phyloP scores from a whole-genome alignment of 176 grass and related monocot species.

The Carex littledalei region DNA sequence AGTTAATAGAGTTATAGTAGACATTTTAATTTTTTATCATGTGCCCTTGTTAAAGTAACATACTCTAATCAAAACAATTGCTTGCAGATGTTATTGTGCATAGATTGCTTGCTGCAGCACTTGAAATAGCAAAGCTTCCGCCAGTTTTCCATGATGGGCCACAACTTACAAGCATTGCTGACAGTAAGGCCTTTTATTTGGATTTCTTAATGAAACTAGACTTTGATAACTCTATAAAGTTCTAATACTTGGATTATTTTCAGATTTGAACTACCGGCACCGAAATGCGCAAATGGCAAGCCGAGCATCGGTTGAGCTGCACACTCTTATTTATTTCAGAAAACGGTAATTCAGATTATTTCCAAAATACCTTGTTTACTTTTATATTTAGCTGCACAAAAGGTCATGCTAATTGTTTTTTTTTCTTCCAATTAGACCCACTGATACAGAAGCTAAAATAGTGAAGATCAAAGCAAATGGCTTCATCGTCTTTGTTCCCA shows the following conservation, averaged over 20 bases:
- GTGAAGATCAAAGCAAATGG: constrained; percentile 97
- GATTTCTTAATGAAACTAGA: neutral
- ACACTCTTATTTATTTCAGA: constrained; percentile 94
- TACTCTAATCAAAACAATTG: constrained; percentile 23
- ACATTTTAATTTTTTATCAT: neutral
- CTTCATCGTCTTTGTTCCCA: constrained; percentile 96
- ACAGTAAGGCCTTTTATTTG: constrained; percentile 55
- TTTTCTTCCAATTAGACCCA: constrained; percentile 52
- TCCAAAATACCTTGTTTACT: neutral
- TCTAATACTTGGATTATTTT: constrained; percentile 28
- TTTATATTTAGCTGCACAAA: constrained; percentile 11
- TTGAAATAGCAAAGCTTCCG: constrained; percentile 88
- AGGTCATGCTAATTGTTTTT: neutral
- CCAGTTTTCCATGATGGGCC: constrained; percentile 83
- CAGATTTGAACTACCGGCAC: constrained; percentile 90
- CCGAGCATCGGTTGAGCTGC: constrained; percentile 89
- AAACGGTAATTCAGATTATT: constrained; percentile 58
- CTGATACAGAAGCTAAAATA: constrained; percentile 87
- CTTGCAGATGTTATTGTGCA: constrained; percentile 94
- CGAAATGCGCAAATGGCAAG: constrained; percentile 99
- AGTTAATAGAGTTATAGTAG: neutral
- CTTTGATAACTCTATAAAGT: constrained; percentile 7
- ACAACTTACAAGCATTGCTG: constrained; percentile 77
- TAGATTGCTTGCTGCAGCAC: constrained; percentile 87
- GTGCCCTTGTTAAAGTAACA: neutral